These are phyloP conservation scores for Nothopassalora personata DNA, from an alignment of 2,329 filamentous ascomycete genomes.

Conservation along the genomic window DNA sequence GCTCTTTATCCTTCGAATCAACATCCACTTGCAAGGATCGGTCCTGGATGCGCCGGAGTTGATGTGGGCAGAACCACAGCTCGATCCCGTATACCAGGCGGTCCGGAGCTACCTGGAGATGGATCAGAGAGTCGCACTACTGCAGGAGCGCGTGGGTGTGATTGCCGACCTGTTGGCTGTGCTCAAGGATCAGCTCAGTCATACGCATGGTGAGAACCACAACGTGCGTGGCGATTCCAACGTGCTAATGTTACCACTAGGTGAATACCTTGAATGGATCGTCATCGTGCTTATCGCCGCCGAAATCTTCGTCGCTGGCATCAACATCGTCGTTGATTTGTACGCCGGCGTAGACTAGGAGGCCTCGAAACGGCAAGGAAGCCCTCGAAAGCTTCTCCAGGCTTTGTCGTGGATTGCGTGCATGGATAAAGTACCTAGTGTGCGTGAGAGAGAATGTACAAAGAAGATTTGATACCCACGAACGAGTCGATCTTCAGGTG, in stretches of 20 bases:
- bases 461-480: background rate
- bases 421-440: background rate
- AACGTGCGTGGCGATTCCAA: background rate
- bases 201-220: constrained; percentile 76
- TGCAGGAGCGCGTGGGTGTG: constrained; percentile 86
- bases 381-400: background rate
- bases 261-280: constrained; percentile 49
- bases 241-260: constrained; percentile 18
- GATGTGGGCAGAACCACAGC: constrained; percentile 96
- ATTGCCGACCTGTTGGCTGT: constrained; percentile 91
- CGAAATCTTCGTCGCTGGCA: constrained; percentile 76
- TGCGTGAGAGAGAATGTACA: background rate
- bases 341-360: constrained; percentile 53
- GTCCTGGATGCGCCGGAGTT: constrained; percentile 95
- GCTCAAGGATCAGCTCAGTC: constrained; percentile 89
- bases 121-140: constrained; percentile 84
- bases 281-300: constrained; percentile 94
- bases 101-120: constrained; percentile 95
- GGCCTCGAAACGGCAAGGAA: background rate
- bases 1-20: constrained; percentile 94
- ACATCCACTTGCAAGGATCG: constrained; percentile 94
- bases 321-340: constrained; percentile 93
- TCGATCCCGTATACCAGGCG: constrained; percentile 94
- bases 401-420: background rate
- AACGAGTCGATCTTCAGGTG: background rate